These are phyloP conservation scores for Thraustotheca clavata DNA, from an alignment of 352 stramenopile genomes.

Conservation along the genomic window DNA sequence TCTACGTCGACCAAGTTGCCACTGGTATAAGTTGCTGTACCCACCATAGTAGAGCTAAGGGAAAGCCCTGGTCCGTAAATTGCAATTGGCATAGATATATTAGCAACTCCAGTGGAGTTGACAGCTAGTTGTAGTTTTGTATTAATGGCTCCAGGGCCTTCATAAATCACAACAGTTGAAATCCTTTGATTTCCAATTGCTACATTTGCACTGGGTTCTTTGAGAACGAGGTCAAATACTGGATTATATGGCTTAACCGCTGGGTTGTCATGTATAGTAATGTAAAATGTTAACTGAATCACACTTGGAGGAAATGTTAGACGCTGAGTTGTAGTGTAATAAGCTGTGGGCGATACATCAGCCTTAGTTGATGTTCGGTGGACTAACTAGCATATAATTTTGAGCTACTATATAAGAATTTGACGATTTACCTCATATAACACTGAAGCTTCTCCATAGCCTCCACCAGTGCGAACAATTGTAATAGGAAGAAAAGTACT, in stretches of 20 bases:
- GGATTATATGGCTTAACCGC: slow-evolving; percentile 48
- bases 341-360: slow-evolving; percentile 78
- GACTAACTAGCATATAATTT: slow-evolving; percentile 30
- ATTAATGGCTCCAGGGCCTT: slow-evolving; percentile 36
- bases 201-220: slow-evolving; percentile 24
- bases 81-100: slow-evolving; percentile 34
- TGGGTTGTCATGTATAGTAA: slow-evolving; percentile 90
- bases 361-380: slow-evolving; percentile 61
- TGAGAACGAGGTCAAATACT: slow-evolving; percentile 50
- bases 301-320: slow-evolving; percentile 76
- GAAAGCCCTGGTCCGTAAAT: slow-evolving; percentile 27
- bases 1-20: slow-evolving; percentile 21
- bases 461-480: slow-evolving; percentile 79
- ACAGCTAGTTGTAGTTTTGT: too few relatives aligned
- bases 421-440: slow-evolving; percentile 43
- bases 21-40: slow-evolving; percentile 36
- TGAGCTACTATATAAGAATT: neutral
- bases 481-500: slow-evolving; percentile 68
- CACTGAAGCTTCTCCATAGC: slow-evolving; percentile 59
- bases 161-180: slow-evolving; percentile 60
- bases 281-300: slow-evolving; percentile 76
- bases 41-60: slow-evolving; percentile 25
- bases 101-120: slow-evolving; percentile 34
- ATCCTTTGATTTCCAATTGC: slow-evolving; percentile 50
- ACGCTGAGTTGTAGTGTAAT: slow-evolving; percentile 77